phyloP scores from a whole-genome alignment of 139 green algal genomes.

The Micromonas commoda region DNA sequence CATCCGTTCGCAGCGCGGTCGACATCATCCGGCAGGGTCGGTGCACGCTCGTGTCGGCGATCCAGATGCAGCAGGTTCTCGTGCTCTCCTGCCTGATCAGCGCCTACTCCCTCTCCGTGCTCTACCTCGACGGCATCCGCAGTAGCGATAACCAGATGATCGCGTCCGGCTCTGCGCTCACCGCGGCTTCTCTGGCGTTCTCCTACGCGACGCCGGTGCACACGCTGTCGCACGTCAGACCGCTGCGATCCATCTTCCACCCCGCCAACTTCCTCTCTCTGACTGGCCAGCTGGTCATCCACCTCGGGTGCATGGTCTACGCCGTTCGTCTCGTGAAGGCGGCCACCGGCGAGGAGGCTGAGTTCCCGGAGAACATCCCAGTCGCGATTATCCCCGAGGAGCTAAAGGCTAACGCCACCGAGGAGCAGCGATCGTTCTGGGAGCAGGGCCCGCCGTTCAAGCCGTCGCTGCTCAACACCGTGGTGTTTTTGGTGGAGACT shows the following conservation, averaged over 20 bases:
- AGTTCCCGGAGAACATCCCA: neutral
- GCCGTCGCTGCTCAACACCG: slow-evolving; percentile 37
- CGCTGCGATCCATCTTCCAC: slow-evolving; percentile 34
- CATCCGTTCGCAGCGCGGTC: slow-evolving; percentile 35
- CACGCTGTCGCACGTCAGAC: slow-evolving; percentile 29
- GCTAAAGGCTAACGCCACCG: slow-evolving; percentile 15
- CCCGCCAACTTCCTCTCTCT: slow-evolving; percentile 36
- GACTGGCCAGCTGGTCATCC: slow-evolving; percentile 37
- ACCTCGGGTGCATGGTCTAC: slow-evolving; percentile 35
- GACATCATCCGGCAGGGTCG: slow-evolving; percentile 52
- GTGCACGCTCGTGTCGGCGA: slow-evolving; percentile 50
- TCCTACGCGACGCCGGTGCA: slow-evolving; percentile 34
- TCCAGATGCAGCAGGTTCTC: slow-evolving; percentile 44
- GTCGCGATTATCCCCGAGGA: slow-evolving; percentile 5
- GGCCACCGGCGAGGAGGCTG: slow-evolving; percentile 3
- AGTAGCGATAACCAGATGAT: slow-evolving; percentile 37
- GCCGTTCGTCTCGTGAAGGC: slow-evolving; percentile 21
- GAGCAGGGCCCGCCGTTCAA: slow-evolving; percentile 33
- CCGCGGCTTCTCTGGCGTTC: slow-evolving; percentile 33
- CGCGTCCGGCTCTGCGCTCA: slow-evolving; percentile 30
- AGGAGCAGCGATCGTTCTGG: slow-evolving; percentile 21
- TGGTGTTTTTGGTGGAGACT: slow-evolving; percentile 39
- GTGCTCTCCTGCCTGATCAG: slow-evolving; percentile 37
- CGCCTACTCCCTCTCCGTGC: slow-evolving; percentile 34
- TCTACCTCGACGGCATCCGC: slow-evolving; percentile 35